Evolutionary conservation across 495 filamentous ascomycete genomes (phyloP).

Genomic region (Aspergillus sclerotioniger): DNA sequence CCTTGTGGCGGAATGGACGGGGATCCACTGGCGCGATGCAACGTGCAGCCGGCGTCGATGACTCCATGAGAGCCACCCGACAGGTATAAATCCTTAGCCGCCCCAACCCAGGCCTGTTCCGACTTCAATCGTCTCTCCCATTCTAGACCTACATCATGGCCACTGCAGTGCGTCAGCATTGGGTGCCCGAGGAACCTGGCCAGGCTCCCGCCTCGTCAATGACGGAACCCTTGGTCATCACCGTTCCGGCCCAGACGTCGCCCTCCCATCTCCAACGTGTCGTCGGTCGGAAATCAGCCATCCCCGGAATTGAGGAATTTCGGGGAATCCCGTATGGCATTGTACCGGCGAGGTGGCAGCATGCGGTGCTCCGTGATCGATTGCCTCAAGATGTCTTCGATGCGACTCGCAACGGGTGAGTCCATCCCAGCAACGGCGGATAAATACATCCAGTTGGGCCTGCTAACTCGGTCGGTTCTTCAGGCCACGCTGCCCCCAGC

Average conservation of each 20-base stretch:
- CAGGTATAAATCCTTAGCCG: slow-evolving; percentile 6
- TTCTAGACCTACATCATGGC: neutral
- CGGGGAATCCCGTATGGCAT: slow-evolving; percentile 8
- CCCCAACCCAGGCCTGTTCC: neutral
- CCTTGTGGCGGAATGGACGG: neutral
- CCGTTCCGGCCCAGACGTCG: neutral
- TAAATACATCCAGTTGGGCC: too few species aligned
- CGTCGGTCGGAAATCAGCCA: neutral
- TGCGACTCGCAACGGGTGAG: neutral
- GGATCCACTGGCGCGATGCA: neutral
- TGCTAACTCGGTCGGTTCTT: too few species aligned
- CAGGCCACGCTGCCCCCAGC: slow-evolving; percentile 6
- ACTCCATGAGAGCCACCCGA: neutral
- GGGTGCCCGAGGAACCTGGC: neutral
- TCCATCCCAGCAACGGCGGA: neutral
- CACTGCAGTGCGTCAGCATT: neutral
- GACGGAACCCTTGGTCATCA: neutral
- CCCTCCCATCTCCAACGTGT: neutral
- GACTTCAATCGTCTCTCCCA: neutral
- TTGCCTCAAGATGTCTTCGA: slow-evolving; percentile 4
- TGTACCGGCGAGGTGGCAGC: slow-evolving; percentile 7
- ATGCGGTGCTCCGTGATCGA: slow-evolving; percentile 5
- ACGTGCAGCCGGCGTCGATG: neutral
- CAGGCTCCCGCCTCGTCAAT: too few species aligned
- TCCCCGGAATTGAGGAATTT: slow-evolving; percentile 7